Conservation (phyloP, 225 moss, liverwort and hornwort species). For the Pleurozium schreberi region DNA sequence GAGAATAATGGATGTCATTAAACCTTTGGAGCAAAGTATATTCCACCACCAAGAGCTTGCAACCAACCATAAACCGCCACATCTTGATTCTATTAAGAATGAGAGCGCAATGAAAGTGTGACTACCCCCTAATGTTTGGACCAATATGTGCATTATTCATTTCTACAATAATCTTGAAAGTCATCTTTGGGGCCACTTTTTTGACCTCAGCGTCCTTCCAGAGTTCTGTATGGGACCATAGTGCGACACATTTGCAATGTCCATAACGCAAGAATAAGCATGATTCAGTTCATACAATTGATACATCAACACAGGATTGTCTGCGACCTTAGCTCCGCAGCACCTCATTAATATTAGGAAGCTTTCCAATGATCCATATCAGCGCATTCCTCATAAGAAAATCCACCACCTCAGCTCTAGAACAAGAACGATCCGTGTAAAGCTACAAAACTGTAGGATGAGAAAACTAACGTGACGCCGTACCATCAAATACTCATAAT, state of each 20-base stretch:
- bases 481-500: neutral
- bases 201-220: neutral
- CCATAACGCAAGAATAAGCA: neutral
- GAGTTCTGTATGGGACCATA: neutral
- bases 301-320: neutral
- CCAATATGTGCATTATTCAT: neutral
- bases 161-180: neutral
- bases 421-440: neutral
- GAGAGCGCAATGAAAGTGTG: too few species aligned
- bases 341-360: neutral
- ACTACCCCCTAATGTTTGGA: neutral
- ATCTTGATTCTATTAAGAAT: too few species aligned
- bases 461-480: neutral
- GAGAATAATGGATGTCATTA: too few species aligned
- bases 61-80: too few species aligned
- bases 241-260: neutral
- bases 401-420: neutral
- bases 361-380: neutral
- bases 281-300: neutral
- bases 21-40: too few species aligned
- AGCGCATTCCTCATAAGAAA: neutral
- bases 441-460: conserved; percentile 8
- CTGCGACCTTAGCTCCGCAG: neutral
- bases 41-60: too few species aligned
- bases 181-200: neutral